Base-by-base conservation (phyloP, 805 yeast species). In the Hagleromyces aurorensis region DNA sequence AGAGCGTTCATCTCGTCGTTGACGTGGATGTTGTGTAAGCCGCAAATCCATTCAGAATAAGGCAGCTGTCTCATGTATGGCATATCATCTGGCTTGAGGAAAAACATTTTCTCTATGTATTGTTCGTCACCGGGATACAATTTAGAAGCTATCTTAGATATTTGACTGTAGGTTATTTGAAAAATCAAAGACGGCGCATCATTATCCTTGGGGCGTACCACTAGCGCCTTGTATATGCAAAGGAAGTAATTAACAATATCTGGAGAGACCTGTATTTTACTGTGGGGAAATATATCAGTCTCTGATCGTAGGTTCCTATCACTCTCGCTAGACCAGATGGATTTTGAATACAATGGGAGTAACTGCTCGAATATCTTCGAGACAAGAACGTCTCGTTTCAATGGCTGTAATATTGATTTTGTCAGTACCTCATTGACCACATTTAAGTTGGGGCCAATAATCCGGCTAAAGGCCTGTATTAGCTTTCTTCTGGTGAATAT, bases 311-410 rank as follows among this genome's bases (percentile, higher is more conserved):
- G 23, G 14, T 32, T 36, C 29, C 26, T 38, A 10, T 36, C 27
- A 14, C 37, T 12, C 4, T 31, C 30, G 8, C 25, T 27, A 19
- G 31, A 31, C 46, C 46, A 42, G 16, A 28, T 31, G 6, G 40
- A 33, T 19, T 36, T 40, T 23, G 25, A 31, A 21, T 41, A 38
- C 14, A 37, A 32, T 15, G 46, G 46, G 10, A 37, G 22, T 29
- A 39, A 30, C 21, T 42, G 42, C 21, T 40, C 38, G 30, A 42
- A 42, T 6, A 42, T 22, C 13, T 38, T 42, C 6, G 34, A 13
- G 15, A 42, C 30, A 10, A 42, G 24, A 13, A 33, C 37, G 9
- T 28, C 27, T 11, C 27, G 27, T 13, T 31, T 32, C 13, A 42
- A 24, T 4, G 46, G 46, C 15, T 35, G 44, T 14, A 40, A 26